phyloP scores from a whole-genome alignment of 2,329 filamentous ascomycete species.

The Apiospora saccharicola region DNA sequence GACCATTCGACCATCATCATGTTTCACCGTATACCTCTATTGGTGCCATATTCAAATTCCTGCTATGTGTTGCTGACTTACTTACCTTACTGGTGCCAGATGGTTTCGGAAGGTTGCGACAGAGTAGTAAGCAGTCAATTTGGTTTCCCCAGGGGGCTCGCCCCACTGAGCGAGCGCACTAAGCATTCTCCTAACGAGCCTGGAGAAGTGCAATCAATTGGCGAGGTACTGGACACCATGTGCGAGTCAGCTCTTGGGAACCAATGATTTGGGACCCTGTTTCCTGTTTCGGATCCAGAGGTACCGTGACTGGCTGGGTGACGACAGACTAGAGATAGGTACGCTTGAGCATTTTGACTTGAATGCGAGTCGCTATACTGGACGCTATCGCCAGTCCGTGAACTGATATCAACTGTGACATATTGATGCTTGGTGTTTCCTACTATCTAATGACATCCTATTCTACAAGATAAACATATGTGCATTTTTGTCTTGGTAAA shows the following conservation, averaged over 20 bases:
- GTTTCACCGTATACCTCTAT: not conserved
- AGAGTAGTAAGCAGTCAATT: conserved; percentile 5
- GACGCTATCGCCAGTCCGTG: not conserved
- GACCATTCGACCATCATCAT: not conserved
- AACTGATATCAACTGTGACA: not conserved
- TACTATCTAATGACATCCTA: too few relatives aligned
- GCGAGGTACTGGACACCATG: not conserved
- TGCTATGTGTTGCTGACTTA: not conserved
- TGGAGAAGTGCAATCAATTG: not conserved
- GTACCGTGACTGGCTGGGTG: not conserved
- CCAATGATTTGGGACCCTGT: not conserved
- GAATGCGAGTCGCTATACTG: not conserved
- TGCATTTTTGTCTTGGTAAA: not conserved
- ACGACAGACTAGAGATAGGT: not conserved
- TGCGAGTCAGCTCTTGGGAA: conserved; percentile 6
- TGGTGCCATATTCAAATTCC: not conserved
- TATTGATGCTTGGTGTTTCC: not conserved
- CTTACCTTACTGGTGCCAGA: not conserved
- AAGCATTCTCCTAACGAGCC: not conserved
- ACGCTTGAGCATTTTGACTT: not conserved
- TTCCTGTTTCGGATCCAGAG: not conserved
- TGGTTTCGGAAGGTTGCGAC: not conserved
- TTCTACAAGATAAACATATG: not conserved
- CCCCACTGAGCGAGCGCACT: conserved; percentile 14
- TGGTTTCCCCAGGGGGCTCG: not conserved